These are phyloP conservation scores for Volvox reticuliferus DNA, from an alignment of 139 green algal genomes.

Conservation along the genomic window DNA sequence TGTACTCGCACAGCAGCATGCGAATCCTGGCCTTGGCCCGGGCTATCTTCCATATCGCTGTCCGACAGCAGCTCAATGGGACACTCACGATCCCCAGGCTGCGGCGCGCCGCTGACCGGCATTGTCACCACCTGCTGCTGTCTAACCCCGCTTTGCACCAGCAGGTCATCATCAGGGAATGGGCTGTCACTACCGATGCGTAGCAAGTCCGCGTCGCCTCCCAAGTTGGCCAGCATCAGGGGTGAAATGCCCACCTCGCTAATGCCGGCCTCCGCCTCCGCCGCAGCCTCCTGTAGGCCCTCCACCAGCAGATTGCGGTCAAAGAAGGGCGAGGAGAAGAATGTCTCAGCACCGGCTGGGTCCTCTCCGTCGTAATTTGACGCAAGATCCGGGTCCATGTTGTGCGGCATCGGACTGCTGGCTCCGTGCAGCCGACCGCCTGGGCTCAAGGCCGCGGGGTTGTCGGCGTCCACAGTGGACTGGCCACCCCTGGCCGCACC, in stretches of 20 bases:
- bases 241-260: background rate
- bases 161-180: background rate
- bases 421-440: background rate
- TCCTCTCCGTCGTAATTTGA: constrained; percentile 26
- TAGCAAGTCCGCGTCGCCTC: too few relatives aligned
- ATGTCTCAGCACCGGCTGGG: background rate
- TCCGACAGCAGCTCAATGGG: constrained; percentile 35
- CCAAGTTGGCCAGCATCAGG: too few relatives aligned
- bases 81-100: background rate
- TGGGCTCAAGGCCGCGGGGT: background rate
- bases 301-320: constrained; percentile 23
- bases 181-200: too few relatives aligned
- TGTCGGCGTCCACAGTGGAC: too few relatives aligned
- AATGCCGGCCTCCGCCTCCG: background rate
- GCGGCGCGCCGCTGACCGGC: background rate
- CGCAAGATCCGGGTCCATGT: background rate
- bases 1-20: too few relatives aligned
- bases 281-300: background rate
- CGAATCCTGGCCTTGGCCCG: too few relatives aligned
- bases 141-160: background rate
- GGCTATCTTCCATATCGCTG: background rate
- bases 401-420: background rate
- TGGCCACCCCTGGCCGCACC: too few relatives aligned
- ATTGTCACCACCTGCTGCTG: background rate
- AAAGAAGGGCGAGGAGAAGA: constrained; percentile 39